phyloP scores from a whole-genome alignment of 106 monocot species.

The Xerophyta viscosa region DNA sequence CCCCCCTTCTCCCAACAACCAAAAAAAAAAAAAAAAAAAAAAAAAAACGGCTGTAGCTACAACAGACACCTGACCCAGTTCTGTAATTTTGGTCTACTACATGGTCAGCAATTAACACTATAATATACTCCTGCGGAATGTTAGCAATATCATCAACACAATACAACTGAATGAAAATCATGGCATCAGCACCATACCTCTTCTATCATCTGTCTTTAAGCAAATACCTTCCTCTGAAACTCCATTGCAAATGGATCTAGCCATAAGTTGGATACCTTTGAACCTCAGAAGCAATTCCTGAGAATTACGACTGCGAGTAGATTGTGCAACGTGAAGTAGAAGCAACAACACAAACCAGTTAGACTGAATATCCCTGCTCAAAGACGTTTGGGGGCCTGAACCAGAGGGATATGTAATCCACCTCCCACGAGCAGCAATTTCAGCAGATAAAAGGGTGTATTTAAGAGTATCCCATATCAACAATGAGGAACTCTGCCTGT shows the following conservation, averaged over 20 bases:
- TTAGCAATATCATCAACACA: no score
- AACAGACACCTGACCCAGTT: no score
- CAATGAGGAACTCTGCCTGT: slow-evolving; percentile 41
- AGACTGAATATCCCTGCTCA: slow-evolving; percentile 56
- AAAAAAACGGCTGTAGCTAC: no score
- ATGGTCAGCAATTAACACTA: no score
- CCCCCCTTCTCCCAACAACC: no score
- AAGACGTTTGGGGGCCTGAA: slow-evolving; percentile 27
- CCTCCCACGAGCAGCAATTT: slow-evolving; percentile 75
- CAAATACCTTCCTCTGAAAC: slow-evolving; percentile 20
- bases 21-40: no score
- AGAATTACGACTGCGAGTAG: slow-evolving; percentile 27
- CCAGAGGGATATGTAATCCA: slow-evolving; percentile 8
- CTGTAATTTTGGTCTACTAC: no score
- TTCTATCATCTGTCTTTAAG: slow-evolving; percentile 23
- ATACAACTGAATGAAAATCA: not conserved
- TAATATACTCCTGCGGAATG: no score
- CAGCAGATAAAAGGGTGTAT: slow-evolving; percentile 66
- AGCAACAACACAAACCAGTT: slow-evolving; percentile 53
- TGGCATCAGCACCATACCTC: slow-evolving; percentile 26
- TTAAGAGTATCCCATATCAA: slow-evolving; percentile 75
- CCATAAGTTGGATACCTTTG: slow-evolving; percentile 59
- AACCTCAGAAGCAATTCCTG: slow-evolving; percentile 61
- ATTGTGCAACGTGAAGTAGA: slow-evolving; percentile 48
- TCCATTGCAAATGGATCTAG: slow-evolving; percentile 57